Conservation (phyloP, 1,284 basidiomycete genomes). For the Athelia sp. region DNA sequence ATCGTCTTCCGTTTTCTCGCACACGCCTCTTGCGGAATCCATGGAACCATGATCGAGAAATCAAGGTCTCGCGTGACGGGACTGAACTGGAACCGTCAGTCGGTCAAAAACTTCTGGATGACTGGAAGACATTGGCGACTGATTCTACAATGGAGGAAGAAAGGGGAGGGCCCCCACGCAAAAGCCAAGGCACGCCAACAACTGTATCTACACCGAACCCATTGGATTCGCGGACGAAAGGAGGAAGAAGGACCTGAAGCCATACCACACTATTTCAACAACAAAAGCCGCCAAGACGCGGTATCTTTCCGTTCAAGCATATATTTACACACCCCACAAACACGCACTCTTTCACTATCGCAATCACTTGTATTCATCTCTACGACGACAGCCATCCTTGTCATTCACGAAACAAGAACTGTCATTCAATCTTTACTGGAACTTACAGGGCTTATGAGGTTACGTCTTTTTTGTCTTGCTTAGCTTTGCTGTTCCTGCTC, state of each 20-base stretch:
- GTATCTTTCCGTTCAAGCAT: constrained; percentile 9
- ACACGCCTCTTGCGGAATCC: constrained; percentile 84
- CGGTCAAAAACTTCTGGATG: constrained; percentile 67
- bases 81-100: constrained; percentile 88
- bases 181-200: constrained; percentile 11
- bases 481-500: constrained; percentile 10
- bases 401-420: constrained; percentile 46
- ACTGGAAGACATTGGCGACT: constrained; percentile 55
- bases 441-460: constrained; percentile 1
- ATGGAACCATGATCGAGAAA: constrained; percentile 89
- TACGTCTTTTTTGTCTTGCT: constrained; percentile 8
- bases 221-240: constrained; percentile 8
- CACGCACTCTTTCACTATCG: constrained; percentile 8
- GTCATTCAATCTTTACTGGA: constrained; percentile 18
- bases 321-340: constrained; percentile 7
- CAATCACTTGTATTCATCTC: constrained; percentile 13
- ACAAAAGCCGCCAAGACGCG: constrained; percentile 14
- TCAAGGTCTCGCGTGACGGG: constrained; percentile 90
- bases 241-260: constrained; percentile 16
- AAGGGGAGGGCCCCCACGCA: background rate
- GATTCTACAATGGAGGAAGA: constrained; percentile 8
- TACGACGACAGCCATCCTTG: constrained; percentile 28
- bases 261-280: constrained; percentile 10
- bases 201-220: constrained; percentile 16
- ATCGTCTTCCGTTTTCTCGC: constrained; percentile 71